Evolutionary conservation across 768 basidiomycete genomes (phyloP), one percentile per base, ranked within the genome.

Genomic region (Boletus vinaceobasis): DNA sequence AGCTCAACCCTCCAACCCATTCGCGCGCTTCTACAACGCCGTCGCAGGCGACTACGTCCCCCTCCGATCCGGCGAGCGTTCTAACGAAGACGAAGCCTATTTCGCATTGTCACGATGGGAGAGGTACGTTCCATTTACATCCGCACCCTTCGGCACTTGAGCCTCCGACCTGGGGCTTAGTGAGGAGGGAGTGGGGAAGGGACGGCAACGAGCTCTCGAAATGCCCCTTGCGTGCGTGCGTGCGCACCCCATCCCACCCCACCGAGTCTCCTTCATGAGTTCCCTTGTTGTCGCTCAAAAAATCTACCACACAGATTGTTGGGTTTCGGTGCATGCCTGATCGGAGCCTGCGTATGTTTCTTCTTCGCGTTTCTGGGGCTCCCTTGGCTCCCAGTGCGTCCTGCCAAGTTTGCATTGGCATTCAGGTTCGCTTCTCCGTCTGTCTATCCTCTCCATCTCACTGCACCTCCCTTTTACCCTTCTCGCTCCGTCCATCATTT

Each of bases 1-100:
- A 48, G 55, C 72, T 1, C 65, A 51, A 21, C 63, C 73, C 7
- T 59, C 66, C 1, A 89, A 89, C 65, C 85, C 90, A 4, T 93
- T 98, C 69, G 83, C 88, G 13, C 80, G 93, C 29, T 91, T 95
- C 69, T 96, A 95, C 74, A 88, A 84, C 53, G 82, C 88, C 17
- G 78, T 98, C 47, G 89, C 89, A 9, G 87, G 87, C 13, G 85
- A 87, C 59, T 97, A 97, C 65, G 85, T 98, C 45, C 97, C 96
- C 0, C 75, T 98, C 56, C 79, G 92, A 38, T 89, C 88, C 3
- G 82, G 67, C 57, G 92, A 93, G 60, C 79, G 84, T 42, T 87
- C 88, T 31, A 93, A 93, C 70, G 95, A 99, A 69, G 96, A 98
- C 62, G 93, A 98, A 66, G 95, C 96, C 3, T 96, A 88, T 80